These are phyloP conservation scores for Pichia ethanolica DNA, from an alignment of 805 yeast species.

Conservation along the genomic window DNA sequence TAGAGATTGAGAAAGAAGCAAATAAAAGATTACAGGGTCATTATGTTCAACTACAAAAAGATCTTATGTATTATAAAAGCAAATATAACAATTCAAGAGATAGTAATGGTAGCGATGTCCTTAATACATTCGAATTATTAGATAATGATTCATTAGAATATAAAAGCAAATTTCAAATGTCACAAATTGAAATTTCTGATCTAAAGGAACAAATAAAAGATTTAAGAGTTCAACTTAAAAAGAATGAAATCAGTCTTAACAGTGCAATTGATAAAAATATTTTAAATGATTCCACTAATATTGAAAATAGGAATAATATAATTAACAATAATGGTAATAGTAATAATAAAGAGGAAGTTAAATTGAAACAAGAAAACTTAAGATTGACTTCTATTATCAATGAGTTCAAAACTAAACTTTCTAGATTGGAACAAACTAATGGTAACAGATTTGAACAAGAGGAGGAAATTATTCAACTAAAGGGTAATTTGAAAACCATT, in stretches of 20 bases:
- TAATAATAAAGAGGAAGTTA: conserved; percentile 18
- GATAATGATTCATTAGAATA: conserved; percentile 22
- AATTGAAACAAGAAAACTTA: conserved; percentile 28
- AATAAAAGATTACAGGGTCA: conserved; percentile 26
- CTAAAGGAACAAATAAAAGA: conserved; percentile 31
- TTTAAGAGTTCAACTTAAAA: conserved; percentile 5
- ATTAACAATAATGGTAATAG: not conserved
- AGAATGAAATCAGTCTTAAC: conserved; percentile 7
- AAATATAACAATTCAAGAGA: conserved; percentile 17
- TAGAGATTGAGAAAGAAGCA: conserved; percentile 24
- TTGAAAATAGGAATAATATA: not conserved
- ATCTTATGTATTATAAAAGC: conserved; percentile 25
- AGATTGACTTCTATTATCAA: conserved; percentile 29
- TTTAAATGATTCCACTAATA: not conserved
- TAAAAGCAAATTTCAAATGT: conserved; percentile 39
- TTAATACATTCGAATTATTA: conserved; percentile 25
- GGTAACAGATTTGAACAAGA: conserved; percentile 26
- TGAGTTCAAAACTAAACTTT: conserved; percentile 29
- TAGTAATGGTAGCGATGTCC: conserved; percentile 24
- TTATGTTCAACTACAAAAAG: conserved; percentile 29
- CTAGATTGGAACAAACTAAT: conserved; percentile 23
- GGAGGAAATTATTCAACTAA: conserved; percentile 37
- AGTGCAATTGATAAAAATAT: conserved; percentile 10
- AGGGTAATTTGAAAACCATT: conserved; percentile 50
- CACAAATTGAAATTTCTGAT: conserved; percentile 36